Percentiles rank a stretch among this genome's conserved stretches.
phyloP scores from a whole-genome alignment of 1,139 yeast genomes.

The Candida sanyaensis region DNA sequence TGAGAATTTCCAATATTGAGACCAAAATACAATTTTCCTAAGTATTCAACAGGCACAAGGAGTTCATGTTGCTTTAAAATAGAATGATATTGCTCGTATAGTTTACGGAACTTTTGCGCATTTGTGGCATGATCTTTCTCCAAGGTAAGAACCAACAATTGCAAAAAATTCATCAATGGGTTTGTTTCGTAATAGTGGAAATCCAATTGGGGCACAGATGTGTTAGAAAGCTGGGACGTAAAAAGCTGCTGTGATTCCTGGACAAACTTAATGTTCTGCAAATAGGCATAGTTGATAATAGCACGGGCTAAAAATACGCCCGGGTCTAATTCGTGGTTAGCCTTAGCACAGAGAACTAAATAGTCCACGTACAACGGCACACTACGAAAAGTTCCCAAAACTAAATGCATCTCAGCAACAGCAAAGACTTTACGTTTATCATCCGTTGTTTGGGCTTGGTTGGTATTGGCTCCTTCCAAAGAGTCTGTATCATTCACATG shows the following conservation, averaged over 20 bases:
- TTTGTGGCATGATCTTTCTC: conserved; percentile 56
- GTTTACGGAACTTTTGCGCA: conserved; percentile 44
- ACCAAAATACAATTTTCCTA: conserved; percentile 45
- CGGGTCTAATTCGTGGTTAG: conserved; percentile 36
- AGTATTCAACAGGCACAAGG: conserved; percentile 45
- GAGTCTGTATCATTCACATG: conserved; percentile 10
- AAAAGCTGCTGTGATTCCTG: conserved; percentile 45
- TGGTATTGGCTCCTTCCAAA: background rate
- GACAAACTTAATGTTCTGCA: conserved; percentile 63
- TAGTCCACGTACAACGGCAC: conserved; percentile 53
- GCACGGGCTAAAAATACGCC: conserved; percentile 62
- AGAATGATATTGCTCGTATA: conserved; percentile 47
- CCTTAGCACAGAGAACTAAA: conserved; percentile 44
- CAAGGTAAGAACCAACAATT: conserved; percentile 64
- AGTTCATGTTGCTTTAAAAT: conserved; percentile 33
- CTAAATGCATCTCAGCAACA: conserved; percentile 56
- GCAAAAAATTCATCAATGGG: conserved; percentile 64
- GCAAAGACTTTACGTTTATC: conserved; percentile 38
- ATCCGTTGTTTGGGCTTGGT: conserved; percentile 17
- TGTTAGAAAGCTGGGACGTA: conserved; percentile 23
- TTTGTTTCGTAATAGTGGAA: conserved; percentile 24
- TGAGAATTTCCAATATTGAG: conserved; percentile 53
- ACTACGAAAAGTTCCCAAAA: conserved; percentile 68
- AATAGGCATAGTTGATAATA: conserved; percentile 66
- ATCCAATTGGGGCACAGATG: conserved; percentile 13